Evolutionary conservation across 2,329 filamentous ascomycete species (phyloP).

Genomic region (Elsinoe fawcettii): DNA sequence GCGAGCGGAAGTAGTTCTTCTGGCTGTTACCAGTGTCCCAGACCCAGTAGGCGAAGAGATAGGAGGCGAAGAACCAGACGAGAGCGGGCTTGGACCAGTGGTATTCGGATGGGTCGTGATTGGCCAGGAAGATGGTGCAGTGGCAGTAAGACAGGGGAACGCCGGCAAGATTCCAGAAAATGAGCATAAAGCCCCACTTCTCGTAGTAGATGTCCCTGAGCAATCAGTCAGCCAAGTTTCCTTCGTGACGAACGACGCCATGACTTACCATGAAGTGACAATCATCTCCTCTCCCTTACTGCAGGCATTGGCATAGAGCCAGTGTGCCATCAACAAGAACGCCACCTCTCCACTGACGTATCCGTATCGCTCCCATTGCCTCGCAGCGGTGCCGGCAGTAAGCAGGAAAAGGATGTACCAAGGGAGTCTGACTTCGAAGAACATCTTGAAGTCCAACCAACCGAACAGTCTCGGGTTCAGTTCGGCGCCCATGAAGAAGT

Average conservation of each 20-base stretch:
- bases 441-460: slow-evolving; percentile 88
- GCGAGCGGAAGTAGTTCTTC: slow-evolving; percentile 83
- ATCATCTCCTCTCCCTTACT: slow-evolving; percentile 89
- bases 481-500: slow-evolving; percentile 88
- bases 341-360: slow-evolving; percentile 78
- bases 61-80: slow-evolving; percentile 52
- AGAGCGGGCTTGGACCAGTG: slow-evolving; percentile 65
- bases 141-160: slow-evolving; percentile 90
- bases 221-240: background rate
- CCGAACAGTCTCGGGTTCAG: slow-evolving; percentile 71
- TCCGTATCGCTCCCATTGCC: slow-evolving; percentile 77
- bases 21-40: slow-evolving; percentile 68
- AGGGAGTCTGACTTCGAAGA: slow-evolving; percentile 84
- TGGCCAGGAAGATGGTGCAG: slow-evolving; percentile 82
- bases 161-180: slow-evolving; percentile 93
- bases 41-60: slow-evolving; percentile 19
- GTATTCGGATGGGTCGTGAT: slow-evolving; percentile 70
- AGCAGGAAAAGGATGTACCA: slow-evolving; percentile 86
- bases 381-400: slow-evolving; percentile 65
- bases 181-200: slow-evolving; percentile 96
- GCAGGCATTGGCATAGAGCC: slow-evolving; percentile 85
- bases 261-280: slow-evolving; percentile 64
- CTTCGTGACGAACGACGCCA: background rate
- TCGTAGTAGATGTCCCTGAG: slow-evolving; percentile 86
- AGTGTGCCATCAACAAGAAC: slow-evolving; percentile 83